Base-by-base conservation (phyloP, 768 basidiomycete genomes). In the Tricholoma matsutake region DNA sequence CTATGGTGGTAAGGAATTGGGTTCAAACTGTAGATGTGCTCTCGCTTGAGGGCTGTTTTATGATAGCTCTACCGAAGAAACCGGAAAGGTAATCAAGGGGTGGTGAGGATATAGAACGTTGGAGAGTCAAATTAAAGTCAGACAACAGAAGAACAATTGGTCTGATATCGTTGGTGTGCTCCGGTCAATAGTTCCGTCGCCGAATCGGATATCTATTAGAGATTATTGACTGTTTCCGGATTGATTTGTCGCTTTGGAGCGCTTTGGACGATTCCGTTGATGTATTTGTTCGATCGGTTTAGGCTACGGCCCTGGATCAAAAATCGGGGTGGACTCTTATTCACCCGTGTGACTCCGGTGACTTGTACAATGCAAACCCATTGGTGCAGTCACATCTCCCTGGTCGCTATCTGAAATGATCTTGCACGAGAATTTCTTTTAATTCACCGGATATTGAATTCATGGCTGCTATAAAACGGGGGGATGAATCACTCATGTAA, bases 11-110 rank as follows among this genome's bases (percentile, higher is more conserved):
- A n/a, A n/a, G 52, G 16, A 45, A 35, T 18, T 32, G 47, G 43
- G 58, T 29, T 43, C 31, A 52, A 35, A 11, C 10, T 57, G 35
- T 20, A 25, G 43, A 47, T 25, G 29, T 56, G 8, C 16, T n/a
- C n/a, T 28, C 18, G 18, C 22, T 41, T 51, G 18, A 13, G 31
- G 25, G 58, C 34, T 20, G 10, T 52, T 54, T 53, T 59, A 72
- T n/a, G n/a, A n/a, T 71, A 70, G 62, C 25, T 54, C 54, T 63
- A 31, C 41, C 47, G 52, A 51, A 28, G 22, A 16, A 54, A 59
- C 18, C 51, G 51, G 51, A 53, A 53, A 53, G 8, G 25, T 53
- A 25, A 52, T 52, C 51, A 52, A 49, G 51, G 51, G 49, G 28
- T 51, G 29, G 14, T 49, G 25, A 29, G 49, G 49, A 25, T 51